These are phyloP conservation scores for Phytophthora tubulina DNA, from an alignment of 352 stramenopile species.

Conservation along the genomic window DNA sequence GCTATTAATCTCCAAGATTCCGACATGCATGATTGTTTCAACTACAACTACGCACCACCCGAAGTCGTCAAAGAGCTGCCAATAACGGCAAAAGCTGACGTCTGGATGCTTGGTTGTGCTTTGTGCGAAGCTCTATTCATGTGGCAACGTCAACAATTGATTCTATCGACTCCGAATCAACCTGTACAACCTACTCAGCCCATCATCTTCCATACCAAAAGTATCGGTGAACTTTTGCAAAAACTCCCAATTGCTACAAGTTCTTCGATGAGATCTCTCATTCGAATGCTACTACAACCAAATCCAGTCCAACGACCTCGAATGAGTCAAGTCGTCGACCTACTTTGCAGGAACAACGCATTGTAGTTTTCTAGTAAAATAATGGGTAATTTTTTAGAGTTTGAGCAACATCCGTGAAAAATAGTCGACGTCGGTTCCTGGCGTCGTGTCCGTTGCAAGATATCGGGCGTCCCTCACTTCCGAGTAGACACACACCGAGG, in stretches of 20 bases:
- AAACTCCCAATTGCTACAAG: slow-evolving; percentile 61
- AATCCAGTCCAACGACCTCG: slow-evolving; percentile 61
- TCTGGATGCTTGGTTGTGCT: slow-evolving; percentile 74
- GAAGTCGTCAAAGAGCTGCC: slow-evolving; percentile 44
- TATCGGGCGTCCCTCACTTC: slow-evolving; percentile 16
- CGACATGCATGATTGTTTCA: slow-evolving; percentile 52
- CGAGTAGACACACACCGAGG: slow-evolving; percentile 1
- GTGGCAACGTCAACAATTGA: slow-evolving; percentile 58
- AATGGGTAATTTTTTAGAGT: no score
- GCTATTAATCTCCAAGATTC: slow-evolving; percentile 33
- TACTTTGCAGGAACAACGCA: slow-evolving; percentile 37
- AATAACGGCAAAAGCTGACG: slow-evolving; percentile 60
- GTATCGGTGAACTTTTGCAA: slow-evolving; percentile 52
- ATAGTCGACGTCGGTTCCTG: slow-evolving; percentile 25
- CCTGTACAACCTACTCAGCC: background rate
- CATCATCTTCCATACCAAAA: slow-evolving; percentile 54
- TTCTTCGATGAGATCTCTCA: slow-evolving; percentile 53
- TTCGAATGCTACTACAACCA: slow-evolving; percentile 73
- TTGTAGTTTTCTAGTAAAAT: background rate
- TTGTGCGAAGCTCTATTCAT: slow-evolving; percentile 65
- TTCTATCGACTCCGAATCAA: slow-evolving; percentile 14
- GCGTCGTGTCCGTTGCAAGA: slow-evolving; percentile 34
- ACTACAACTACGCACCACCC: slow-evolving; percentile 52
- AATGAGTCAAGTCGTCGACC: slow-evolving; percentile 72
- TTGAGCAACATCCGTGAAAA: background rate